These are phyloP conservation scores for Leccinum disarticulatum DNA, from an alignment of 768 basidiomycete species.

Conservation along the genomic window DNA sequence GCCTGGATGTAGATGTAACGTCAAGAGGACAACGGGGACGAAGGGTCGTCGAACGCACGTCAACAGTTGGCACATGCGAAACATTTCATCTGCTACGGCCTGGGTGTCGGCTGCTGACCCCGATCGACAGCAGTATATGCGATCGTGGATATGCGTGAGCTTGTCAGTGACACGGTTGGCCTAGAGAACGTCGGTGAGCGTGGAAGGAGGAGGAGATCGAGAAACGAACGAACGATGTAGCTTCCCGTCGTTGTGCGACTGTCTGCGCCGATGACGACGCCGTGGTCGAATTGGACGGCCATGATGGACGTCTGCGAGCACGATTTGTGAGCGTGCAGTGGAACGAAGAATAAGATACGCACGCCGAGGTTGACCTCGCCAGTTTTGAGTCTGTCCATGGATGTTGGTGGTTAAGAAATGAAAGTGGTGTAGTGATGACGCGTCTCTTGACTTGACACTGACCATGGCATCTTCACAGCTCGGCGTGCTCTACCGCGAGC, in stretches of 20 bases:
- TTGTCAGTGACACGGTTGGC: conserved; percentile 99
- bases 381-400: conserved; percentile 79
- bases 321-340: background rate
- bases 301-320: conserved; percentile 90
- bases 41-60: conserved; percentile 44
- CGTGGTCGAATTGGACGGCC: conserved; percentile 95
- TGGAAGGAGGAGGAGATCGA: background rate
- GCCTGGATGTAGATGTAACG: conserved; percentile 32
- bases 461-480: conserved; percentile 52
- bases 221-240: conserved; percentile 71
- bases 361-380: conserved; percentile 98
- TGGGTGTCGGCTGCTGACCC: conserved; percentile 98
- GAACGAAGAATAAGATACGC: conserved; percentile 34
- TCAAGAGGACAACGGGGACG: background rate
- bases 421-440: conserved; percentile 42
- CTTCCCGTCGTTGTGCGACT: conserved; percentile 95
- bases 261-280: conserved; percentile 96
- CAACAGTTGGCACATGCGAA: conserved; percentile 76
- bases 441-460: background rate
- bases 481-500: conserved; percentile 60
- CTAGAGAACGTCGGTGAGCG: conserved; percentile 40
- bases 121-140: conserved; percentile 98
- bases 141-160: conserved; percentile 93
- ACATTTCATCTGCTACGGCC: conserved; percentile 89
- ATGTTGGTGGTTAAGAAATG: conserved; percentile 36